These are phyloP conservation scores for Sclerotinia minor DNA, from an alignment of 2,329 filamentous ascomycete genomes.

Conservation along the genomic window DNA sequence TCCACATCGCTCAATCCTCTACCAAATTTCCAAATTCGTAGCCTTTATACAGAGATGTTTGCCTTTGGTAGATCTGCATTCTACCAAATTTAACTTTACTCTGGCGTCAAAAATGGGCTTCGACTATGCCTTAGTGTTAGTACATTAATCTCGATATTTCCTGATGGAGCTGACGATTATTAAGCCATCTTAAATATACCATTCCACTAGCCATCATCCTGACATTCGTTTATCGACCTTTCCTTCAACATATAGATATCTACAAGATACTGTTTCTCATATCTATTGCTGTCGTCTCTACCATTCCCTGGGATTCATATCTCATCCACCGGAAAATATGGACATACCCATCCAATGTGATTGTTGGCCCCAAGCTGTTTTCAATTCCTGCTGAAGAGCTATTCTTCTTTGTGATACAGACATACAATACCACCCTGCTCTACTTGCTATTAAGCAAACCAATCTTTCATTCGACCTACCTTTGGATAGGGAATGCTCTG, in stretches of 20 bases:
- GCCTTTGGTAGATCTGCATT: neutral
- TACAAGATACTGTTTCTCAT: constrained; percentile 64
- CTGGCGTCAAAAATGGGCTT: constrained; percentile 49
- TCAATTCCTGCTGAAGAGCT: constrained; percentile 70
- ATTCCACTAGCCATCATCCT: constrained; percentile 62
- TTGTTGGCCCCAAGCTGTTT: constrained; percentile 62
- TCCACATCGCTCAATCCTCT: neutral
- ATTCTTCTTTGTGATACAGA: constrained; percentile 77
- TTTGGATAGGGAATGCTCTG: constrained; percentile 40
- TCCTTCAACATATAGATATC: constrained; percentile 61
- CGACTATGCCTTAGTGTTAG: constrained; percentile 64
- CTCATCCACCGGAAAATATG: constrained; percentile 67
- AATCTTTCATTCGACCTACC: constrained; percentile 56
- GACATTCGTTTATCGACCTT: constrained; percentile 59
- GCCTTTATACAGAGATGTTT: constrained; percentile 22
- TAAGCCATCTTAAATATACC: constrained; percentile 62
- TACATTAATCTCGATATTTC: constrained; percentile 26
- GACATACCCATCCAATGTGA: constrained; percentile 67
- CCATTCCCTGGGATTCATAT: constrained; percentile 76
- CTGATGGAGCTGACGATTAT: constrained; percentile 19
- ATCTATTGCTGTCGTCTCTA: constrained; percentile 63
- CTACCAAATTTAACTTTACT: constrained; percentile 15
- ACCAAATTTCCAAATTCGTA: neutral
- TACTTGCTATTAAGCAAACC: constrained; percentile 68
- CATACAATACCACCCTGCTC: constrained; percentile 68